Evolutionary conservation across 495 filamentous ascomycete species (phyloP), one percentile per base, ranked within the genome.

Genomic region (Rostrohypoxylon terebratum): DNA sequence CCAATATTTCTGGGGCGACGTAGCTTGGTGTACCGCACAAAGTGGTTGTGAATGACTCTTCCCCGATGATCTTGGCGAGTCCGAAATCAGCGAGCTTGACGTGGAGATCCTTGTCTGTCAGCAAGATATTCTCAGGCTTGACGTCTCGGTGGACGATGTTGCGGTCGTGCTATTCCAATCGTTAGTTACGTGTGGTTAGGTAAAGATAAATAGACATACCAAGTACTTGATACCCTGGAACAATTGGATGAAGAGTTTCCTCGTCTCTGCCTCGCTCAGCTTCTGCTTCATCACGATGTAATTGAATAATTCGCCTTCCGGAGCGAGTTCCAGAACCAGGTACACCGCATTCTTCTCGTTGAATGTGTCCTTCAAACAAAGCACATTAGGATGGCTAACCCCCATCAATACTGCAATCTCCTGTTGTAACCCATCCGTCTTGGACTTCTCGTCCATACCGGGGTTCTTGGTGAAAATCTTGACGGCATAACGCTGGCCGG

Each of bases 91-190:
- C 96, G 64, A 99, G 83, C 81, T 99, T 99, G 66, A 98, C 91
- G 45, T 88, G 89, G 38, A 98, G 81, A 5, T 94, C 86, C 58
- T 92, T 91, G 77, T 98, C 93, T 31, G 90, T 86, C 18, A 99
- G 80, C 8, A 99, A 86, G 54, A 99, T 99, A 68, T 99, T 99
- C 78, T 99, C 96, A 1, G 96, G 96, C 79, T 99, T 99, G 77
- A 99, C 97, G 74, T 99, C 96, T 54, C 96, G 93, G 80, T 99
- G 96, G 7, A 98, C 95, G 75, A 98, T 97, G 72, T 94, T 94
- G 71, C 96, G 93, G 59, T 98, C 96, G 79, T 99, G 96, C 96
- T 98, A 67, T 47, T 66, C 42, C 9, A 8, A n/a, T 25, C 36
- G 76, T 89, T 72, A 90, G 83, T 25, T 54, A 51, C 36, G 40